Evolutionary conservation across 108 stramenopile genomes (phyloP).

Genomic region (Cylindrotheca fusiformis): DNA sequence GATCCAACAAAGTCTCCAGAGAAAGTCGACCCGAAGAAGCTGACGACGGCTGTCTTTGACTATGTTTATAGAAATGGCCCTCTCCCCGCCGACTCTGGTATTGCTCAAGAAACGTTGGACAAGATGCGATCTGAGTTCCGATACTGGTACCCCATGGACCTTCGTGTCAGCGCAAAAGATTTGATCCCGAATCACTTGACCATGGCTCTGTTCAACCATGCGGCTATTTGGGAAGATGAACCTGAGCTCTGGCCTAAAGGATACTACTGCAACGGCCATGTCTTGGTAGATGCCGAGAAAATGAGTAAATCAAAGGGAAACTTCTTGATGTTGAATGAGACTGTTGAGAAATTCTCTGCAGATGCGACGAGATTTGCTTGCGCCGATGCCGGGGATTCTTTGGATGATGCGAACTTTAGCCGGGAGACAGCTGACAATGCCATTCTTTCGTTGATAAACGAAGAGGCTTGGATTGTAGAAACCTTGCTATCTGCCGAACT

Average conservation of each 20-base stretch:
- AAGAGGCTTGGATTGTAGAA: slow-evolving; percentile 85
- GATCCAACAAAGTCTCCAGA: slow-evolving; percentile 66
- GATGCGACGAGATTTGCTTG: slow-evolving; percentile 93
- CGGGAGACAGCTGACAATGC: slow-evolving; percentile 89
- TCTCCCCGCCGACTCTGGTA: slow-evolving; percentile 64
- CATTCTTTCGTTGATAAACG: slow-evolving; percentile 83
- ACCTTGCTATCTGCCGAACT: slow-evolving; percentile 53
- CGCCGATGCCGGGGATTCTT: slow-evolving; percentile 95
- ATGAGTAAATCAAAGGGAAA: slow-evolving; percentile 99
- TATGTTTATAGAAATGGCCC: slow-evolving; percentile 87
- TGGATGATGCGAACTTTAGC: slow-evolving; percentile 99
- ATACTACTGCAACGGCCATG: slow-evolving; percentile 95
- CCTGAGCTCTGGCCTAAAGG: slow-evolving; percentile 89
- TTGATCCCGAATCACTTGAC: slow-evolving; percentile 98
- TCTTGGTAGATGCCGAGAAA: slow-evolving; percentile 94
- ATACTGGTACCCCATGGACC: slow-evolving; percentile 98
- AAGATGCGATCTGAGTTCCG: slow-evolving; percentile 87
- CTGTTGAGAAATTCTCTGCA: slow-evolving; percentile 77
- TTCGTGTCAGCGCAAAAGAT: slow-evolving; percentile 96
- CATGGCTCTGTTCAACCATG: slow-evolving; percentile 98
- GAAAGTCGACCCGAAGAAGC: slow-evolving; percentile 76
- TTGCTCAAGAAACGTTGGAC: slow-evolving; percentile 70
- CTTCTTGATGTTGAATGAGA: slow-evolving; percentile 96
- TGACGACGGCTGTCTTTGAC: slow-evolving; percentile 91
- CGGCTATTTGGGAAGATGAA: slow-evolving; percentile 94